phyloP scores from a whole-genome alignment of 306 rosid genomes.

The Macrotyloma uniflorum region DNA sequence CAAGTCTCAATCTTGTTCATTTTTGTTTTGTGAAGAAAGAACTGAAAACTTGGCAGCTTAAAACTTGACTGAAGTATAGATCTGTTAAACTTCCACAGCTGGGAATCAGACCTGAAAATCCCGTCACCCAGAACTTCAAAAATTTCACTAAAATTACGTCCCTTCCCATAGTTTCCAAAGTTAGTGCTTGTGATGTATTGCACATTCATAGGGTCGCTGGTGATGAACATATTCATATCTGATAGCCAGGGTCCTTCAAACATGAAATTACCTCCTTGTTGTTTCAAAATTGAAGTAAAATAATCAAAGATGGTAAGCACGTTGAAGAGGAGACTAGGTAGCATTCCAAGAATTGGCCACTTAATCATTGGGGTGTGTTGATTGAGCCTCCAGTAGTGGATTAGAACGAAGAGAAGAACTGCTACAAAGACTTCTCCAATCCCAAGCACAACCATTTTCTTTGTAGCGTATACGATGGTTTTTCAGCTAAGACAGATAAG shows the following conservation, averaged over 20 bases:
- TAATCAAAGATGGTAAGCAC: not conserved
- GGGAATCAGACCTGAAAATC: slow-evolving; percentile 19
- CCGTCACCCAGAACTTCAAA: slow-evolving; percentile 35
- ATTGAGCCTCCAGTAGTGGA: slow-evolving; percentile 9
- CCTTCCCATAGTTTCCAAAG: slow-evolving; percentile 29
- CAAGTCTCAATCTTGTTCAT: not conserved
- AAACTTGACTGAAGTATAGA: slow-evolving; percentile 12
- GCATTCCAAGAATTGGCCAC: slow-evolving; percentile 43
- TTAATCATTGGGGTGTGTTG: not conserved
- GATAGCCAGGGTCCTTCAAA: slow-evolving; percentile 42
- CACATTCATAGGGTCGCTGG: slow-evolving; percentile 45
- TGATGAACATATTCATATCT: slow-evolving; percentile 25
- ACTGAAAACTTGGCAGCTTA: not conserved
- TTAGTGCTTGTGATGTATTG: slow-evolving; percentile 34
- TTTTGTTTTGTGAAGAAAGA: not conserved
- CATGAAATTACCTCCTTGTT: not conserved
- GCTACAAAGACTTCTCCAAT: not conserved
- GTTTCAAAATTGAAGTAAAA: not conserved
- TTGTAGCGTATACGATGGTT: too few species aligned
- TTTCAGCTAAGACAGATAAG: too few species aligned
- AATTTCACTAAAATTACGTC: not conserved
- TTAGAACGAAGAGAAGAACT: not conserved
- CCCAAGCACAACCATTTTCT: slow-evolving; percentile 4
- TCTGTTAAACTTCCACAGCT: slow-evolving; percentile 16
- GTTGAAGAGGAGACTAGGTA: slow-evolving; percentile 13